Evolutionary conservation across 306 rosid species (phyloP).

Genomic region (Benincasa hispida): DNA sequence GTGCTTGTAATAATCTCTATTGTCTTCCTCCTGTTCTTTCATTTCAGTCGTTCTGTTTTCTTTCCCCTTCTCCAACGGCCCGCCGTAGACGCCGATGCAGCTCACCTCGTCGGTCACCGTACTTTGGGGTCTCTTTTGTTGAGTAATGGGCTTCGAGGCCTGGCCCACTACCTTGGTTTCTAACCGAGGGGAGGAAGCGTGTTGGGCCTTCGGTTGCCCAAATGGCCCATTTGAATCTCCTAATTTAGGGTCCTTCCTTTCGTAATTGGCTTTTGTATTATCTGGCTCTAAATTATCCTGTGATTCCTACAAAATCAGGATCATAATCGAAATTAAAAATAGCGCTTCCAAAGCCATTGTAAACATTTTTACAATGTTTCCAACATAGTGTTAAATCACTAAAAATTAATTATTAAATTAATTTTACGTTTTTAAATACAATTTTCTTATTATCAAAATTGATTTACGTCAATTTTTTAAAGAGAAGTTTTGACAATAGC

Average conservation of each 20-base stretch:
- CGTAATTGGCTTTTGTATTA: neutral
- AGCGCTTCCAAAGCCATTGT: neutral
- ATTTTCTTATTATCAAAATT: no score
- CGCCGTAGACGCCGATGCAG: constrained; percentile 53
- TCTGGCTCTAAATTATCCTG: constrained; percentile 20
- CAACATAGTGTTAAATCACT: no score
- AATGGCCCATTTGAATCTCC: neutral
- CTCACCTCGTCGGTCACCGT: constrained; percentile 23
- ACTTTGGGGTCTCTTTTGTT: constrained; percentile 28
- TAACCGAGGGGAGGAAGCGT: constrained; percentile 26
- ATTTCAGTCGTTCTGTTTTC: neutral
- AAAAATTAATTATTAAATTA: no score
- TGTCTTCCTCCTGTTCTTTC: constrained; percentile 18
- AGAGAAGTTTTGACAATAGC: no score
- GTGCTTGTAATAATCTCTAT: constrained; percentile 29
- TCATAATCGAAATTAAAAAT: neutral
- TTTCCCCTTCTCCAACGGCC: constrained; percentile 32
- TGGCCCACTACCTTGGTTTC: constrained; percentile 33
- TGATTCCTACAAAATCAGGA: neutral
- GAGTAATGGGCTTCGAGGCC: constrained; percentile 30
- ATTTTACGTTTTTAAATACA: no score
- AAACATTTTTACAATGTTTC: no score
- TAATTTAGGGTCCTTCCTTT: constrained; percentile 5
- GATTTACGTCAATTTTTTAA: no score
- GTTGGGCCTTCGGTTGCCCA: constrained; percentile 20